phyloP scores from a whole-genome alignment of 495 filamentous ascomycete species.

The Diplogelasinospora grovesii region DNA sequence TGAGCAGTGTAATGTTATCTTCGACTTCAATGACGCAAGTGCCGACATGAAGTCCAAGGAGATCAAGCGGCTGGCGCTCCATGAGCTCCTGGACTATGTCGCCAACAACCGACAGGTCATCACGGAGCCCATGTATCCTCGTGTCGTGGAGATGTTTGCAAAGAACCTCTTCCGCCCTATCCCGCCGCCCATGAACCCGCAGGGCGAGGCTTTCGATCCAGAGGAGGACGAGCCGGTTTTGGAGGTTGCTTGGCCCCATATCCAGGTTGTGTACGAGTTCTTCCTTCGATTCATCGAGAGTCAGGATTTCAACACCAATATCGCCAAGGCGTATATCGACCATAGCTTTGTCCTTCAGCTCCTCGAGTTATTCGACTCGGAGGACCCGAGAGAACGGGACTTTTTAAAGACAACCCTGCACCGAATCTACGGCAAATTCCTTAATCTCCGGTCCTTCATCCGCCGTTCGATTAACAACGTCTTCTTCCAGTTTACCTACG shows the following conservation, averaged over 20 bases:
- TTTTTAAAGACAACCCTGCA: slow-evolving; percentile 98
- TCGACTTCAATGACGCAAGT: slow-evolving; percentile 98
- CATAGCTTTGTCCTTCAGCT: slow-evolving; percentile 95
- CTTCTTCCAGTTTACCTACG: slow-evolving; percentile 99
- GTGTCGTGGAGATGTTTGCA: slow-evolving; percentile 97
- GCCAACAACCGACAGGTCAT: slow-evolving; percentile 98
- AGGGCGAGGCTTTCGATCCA: slow-evolving; percentile 96
- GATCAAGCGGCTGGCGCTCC: slow-evolving; percentile 94
- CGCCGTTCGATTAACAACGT: slow-evolving; percentile 99
- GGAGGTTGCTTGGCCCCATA: slow-evolving; percentile 98
- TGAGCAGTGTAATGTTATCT: slow-evolving; percentile 99
- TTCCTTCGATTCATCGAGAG: slow-evolving; percentile 98
- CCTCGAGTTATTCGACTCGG: slow-evolving; percentile 97
- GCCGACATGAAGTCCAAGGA: slow-evolving; percentile 99
- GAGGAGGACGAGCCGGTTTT: slow-evolving; percentile 98
- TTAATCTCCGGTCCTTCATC: slow-evolving; percentile 96
- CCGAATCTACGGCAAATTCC: slow-evolving; percentile 97
- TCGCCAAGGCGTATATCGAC: slow-evolving; percentile 98
- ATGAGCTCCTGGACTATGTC: slow-evolving; percentile 96
- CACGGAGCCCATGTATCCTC: slow-evolving; percentile 97
- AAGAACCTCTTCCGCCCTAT: slow-evolving; percentile 98
- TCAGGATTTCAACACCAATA: slow-evolving; percentile 99
- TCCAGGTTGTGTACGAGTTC: slow-evolving; percentile 99
- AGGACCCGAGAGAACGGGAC: slow-evolving; percentile 94
- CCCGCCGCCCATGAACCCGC: slow-evolving; percentile 91